phyloP scores from a whole-genome alignment of 352 stramenopile genomes.

The Globisporangium rhizosaccharum region DNA sequence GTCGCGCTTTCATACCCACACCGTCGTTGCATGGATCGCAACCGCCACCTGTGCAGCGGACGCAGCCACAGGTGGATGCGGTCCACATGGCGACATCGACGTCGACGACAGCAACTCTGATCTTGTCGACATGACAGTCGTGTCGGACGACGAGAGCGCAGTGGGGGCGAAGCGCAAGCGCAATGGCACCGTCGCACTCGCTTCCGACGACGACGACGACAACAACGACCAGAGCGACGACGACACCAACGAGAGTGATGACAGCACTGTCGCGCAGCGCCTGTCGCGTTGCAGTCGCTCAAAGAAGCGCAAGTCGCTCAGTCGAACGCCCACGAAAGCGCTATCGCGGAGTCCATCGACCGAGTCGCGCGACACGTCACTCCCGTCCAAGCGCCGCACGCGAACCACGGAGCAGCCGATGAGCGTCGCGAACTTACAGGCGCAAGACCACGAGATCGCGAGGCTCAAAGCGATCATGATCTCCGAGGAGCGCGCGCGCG shows the following conservation, averaged over 20 bases:
- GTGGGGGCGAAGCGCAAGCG: conserved; percentile 1
- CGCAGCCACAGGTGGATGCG: neutral
- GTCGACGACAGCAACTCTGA: neutral
- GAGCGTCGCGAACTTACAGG: conserved; percentile 46
- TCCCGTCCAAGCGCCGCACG: neutral
- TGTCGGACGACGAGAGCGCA: neutral
- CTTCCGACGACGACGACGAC: conserved; percentile 1
- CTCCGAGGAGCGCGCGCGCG: conserved; percentile 19
- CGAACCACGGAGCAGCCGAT: conserved; percentile 23
- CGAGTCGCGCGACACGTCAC: neutral
- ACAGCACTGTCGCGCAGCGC: neutral
- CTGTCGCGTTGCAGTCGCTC: neutral
- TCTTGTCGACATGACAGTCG: conserved; percentile 2
- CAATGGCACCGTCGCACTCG: neutral
- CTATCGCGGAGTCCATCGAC: conserved; percentile 6
- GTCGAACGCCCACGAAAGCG: neutral
- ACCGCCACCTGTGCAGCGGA: neutral
- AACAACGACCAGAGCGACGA: neutral
- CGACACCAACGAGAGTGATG: neutral
- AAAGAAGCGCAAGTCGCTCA: neutral
- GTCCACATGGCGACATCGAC: neutral
- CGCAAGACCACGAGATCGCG: conserved; percentile 48
- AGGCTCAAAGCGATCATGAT: conserved; percentile 27
- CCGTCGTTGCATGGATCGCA: too few relatives aligned
- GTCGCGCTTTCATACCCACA: too few relatives aligned